These are phyloP conservation scores for Handroanthus guayacan DNA, from an alignment of 257 asterid species.

Conservation along the genomic window DNA sequence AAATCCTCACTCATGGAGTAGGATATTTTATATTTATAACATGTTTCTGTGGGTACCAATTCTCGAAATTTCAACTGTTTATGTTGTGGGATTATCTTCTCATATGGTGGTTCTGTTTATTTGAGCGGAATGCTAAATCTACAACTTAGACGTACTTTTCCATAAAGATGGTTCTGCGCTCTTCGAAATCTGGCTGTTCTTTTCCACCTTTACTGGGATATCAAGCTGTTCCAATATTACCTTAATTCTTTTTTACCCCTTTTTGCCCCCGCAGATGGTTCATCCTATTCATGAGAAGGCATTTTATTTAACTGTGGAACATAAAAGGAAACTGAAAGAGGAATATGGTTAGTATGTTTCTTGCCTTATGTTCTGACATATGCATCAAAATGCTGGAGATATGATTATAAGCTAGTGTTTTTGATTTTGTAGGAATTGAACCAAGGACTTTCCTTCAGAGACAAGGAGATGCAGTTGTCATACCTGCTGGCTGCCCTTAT, in stretches of 20 bases:
- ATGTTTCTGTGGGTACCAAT: background rate
- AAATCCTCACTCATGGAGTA: background rate
- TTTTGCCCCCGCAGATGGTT: conserved; percentile 3
- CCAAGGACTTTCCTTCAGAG: conserved; percentile 40
- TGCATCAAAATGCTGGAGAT: background rate
- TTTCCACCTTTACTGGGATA: background rate
- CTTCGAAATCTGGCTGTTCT: background rate
- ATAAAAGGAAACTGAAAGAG: conserved; percentile 34
- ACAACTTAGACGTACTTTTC: background rate
- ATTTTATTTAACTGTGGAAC: conserved; percentile 35
- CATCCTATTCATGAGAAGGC: conserved; percentile 40
- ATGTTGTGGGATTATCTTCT: background rate
- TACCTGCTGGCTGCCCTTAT: conserved; percentile 28
- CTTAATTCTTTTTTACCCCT: background rate
- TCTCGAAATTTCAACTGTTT: background rate
- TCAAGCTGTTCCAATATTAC: background rate
- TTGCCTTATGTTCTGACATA: background rate
- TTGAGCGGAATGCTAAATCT: background rate
- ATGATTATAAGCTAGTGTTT: background rate
- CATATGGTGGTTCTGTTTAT: background rate
- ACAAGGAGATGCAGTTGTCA: conserved; percentile 39
- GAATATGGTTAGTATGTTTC: conserved; percentile 36
- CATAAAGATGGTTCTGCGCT: background rate
- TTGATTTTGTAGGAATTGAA: conserved; percentile 32
- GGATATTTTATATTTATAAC: background rate